Percentiles rank a stretch among this genome's conserved stretches.
Evolutionary conservation across 2,329 filamentous ascomycete species (phyloP).

Genomic region (Aphanocladium album): DNA sequence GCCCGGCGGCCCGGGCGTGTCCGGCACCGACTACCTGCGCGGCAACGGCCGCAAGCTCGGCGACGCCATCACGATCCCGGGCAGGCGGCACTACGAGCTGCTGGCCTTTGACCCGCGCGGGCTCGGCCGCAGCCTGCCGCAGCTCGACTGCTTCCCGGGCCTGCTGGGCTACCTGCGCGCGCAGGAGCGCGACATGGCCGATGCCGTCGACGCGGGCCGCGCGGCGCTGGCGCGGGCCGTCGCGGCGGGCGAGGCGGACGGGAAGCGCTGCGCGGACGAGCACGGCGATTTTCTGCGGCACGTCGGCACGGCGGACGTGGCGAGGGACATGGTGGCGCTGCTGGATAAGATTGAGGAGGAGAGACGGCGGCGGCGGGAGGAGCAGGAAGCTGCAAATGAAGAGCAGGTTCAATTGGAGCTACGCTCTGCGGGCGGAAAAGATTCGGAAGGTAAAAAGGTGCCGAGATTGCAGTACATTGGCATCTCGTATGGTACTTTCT

Average conservation of each 20-base stretch:
- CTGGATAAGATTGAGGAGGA: not conserved
- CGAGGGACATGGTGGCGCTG: not conserved
- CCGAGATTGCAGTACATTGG: not conserved
- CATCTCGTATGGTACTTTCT: slow-evolving; percentile 26
- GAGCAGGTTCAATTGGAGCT: not conserved
- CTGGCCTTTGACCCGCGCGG: slow-evolving; percentile 42
- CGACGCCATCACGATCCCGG: slow-evolving; percentile 19
- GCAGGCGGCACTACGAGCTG: slow-evolving; percentile 33
- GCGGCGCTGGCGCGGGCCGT: slow-evolving; percentile 21
- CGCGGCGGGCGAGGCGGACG: slow-evolving; percentile 23
- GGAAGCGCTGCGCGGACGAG: slow-evolving; percentile 23
- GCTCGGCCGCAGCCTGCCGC: slow-evolving; percentile 31
- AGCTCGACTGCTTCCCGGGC: slow-evolving; percentile 33
- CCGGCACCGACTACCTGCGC: slow-evolving; percentile 29
- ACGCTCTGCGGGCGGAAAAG: not conserved
- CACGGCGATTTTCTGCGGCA: slow-evolving; percentile 23
- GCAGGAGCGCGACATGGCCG: slow-evolving; percentile 28
- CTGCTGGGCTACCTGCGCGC: slow-evolving; percentile 25
- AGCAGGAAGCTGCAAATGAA: not conserved
- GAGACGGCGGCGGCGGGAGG: not conserved
- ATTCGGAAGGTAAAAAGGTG: not conserved
- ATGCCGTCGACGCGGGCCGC: slow-evolving; percentile 19
- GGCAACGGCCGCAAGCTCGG: slow-evolving; percentile 24
- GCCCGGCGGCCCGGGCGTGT: slow-evolving; percentile 40
- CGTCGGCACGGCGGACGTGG: not conserved